Percentiles rank a stretch among this genome's conserved stretches.
phyloP scores from a whole-genome alignment of 2,329 filamentous ascomycete species.

The Aspergillus sp. region DNA sequence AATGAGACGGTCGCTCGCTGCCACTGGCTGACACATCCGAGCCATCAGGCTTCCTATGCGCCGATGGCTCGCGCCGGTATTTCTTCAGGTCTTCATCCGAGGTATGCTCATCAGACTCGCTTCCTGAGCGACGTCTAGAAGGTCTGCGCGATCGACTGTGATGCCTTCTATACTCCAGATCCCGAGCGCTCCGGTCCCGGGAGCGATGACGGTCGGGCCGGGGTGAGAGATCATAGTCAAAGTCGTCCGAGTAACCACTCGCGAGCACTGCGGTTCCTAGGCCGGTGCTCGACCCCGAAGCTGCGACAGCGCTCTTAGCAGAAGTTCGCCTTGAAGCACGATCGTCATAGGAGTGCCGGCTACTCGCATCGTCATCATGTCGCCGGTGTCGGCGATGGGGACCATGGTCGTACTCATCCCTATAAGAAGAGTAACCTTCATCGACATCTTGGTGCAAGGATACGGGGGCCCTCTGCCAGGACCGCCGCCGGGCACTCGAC shows the following conservation, averaged over 20 bases:
- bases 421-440: conserved; percentile 44
- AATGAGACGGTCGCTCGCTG: conserved; percentile 20
- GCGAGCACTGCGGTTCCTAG: conserved; percentile 41
- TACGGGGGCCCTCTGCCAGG: conserved; percentile 47
- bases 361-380: conserved; percentile 23
- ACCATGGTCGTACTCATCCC: conserved; percentile 48
- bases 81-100: conserved; percentile 38
- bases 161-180: conserved; percentile 17
- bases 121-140: conserved; percentile 26
- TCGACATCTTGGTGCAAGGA: conserved; percentile 52
- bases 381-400: conserved; percentile 38
- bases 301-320: conserved; percentile 18
- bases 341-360: conserved; percentile 23
- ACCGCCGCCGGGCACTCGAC: conserved; percentile 33
- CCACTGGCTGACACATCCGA: conserved; percentile 30
- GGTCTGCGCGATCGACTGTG: conserved; percentile 28
- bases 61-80: conserved; percentile 32
- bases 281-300: conserved; percentile 27
- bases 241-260: conserved; percentile 38
- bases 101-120: conserved; percentile 30
- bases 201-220: conserved; percentile 28
- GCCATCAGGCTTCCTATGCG: conserved; percentile 26
- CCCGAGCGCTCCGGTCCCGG: conserved; percentile 21
- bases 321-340: conserved; percentile 20
- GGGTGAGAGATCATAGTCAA: conserved; percentile 30